A percentile compares a stretch with the other conserved stretches of the same genome.
These are phyloP conservation scores for Botrytis fragariae DNA, from an alignment of 2,329 filamentous ascomycete species.

Conservation along the genomic window DNA sequence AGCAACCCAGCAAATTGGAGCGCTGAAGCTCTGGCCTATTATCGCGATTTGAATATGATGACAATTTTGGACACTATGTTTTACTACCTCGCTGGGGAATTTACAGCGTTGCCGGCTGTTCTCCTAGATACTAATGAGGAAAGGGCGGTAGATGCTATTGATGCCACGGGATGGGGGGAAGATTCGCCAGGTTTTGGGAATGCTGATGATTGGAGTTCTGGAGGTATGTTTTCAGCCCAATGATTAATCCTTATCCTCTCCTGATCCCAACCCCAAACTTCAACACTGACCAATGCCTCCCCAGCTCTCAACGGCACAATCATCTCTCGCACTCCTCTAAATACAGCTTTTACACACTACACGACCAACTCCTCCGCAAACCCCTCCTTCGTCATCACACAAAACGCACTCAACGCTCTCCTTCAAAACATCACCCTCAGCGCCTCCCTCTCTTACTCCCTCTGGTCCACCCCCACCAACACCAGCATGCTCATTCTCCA, in stretches of 20 bases:
- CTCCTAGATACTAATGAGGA: not conserved
- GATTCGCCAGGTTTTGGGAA: not conserved
- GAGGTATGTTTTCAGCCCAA: not conserved
- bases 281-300: not conserved
- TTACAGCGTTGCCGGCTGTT: not conserved
- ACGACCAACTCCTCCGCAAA: not conserved
- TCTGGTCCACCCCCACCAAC: conserved; percentile 25
- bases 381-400: conserved; percentile 23
- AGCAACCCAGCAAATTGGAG: conserved; percentile 28
- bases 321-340: conserved; percentile 24
- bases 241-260: not conserved
- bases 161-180: not conserved
- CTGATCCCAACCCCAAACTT: not conserved
- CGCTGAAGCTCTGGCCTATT: conserved; percentile 14
- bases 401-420: conserved; percentile 26
- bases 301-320: not conserved
- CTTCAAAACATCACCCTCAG: conserved; percentile 30
- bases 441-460: conserved; percentile 20
- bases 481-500: conserved; percentile 20
- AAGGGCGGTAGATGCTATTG: not conserved
- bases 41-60: conserved; percentile 25
- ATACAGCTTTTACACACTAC: conserved; percentile 21
- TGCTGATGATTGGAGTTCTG: not conserved
- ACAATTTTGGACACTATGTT: conserved; percentile 12
- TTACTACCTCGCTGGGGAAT: conserved; percentile 1